Evolutionary conservation across 129 eudicot genomes (phyloP).

Genomic region (Centella asiatica): DNA sequence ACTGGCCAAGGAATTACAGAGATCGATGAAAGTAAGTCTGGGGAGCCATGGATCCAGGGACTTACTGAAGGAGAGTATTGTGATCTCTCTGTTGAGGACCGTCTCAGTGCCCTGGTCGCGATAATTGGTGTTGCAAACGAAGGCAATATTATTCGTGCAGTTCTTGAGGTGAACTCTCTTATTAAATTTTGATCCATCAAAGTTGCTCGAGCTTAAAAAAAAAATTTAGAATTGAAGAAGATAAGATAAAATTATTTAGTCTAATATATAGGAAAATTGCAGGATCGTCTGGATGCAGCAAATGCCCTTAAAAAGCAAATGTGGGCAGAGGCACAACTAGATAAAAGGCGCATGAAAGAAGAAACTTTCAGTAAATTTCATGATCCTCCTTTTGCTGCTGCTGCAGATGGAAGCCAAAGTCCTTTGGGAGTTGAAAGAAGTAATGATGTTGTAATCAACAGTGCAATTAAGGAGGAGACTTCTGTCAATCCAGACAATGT

Average conservation of each 20-base stretch:
- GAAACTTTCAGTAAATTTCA: conserved; percentile 45
- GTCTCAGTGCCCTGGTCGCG: conserved; percentile 87
- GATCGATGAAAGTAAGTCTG: conserved; percentile 70
- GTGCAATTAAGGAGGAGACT: conserved; percentile 27
- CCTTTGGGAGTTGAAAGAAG: conserved; percentile 30
- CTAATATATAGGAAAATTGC: conserved; percentile 20
- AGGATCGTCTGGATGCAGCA: conserved; percentile 96
- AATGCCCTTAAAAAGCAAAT: conserved; percentile 87
- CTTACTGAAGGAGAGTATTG: conserved; percentile 95
- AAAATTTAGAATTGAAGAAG: no score
- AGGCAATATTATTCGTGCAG: conserved; percentile 73
- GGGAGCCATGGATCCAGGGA: conserved; percentile 89
- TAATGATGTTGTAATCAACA: conserved; percentile 23
- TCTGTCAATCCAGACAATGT: conserved; percentile 18
- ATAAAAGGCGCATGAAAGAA: conserved; percentile 69
- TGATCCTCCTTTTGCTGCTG: conserved; percentile 36
- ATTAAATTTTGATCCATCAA: background rate
- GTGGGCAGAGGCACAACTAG: conserved; percentile 96
- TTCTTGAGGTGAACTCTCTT: conserved; percentile 57
- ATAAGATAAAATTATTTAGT: background rate
- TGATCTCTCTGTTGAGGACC: conserved; percentile 85
- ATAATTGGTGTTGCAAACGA: conserved; percentile 83
- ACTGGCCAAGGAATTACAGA: conserved; percentile 52
- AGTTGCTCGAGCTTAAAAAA: no score
- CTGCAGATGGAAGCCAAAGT: conserved; percentile 51